Percentiles rank a stretch among this genome's conserved stretches.
These are phyloP conservation scores for Xylariaceae sp. DNA, from an alignment of 2,329 filamentous ascomycete species.

Conservation along the genomic window DNA sequence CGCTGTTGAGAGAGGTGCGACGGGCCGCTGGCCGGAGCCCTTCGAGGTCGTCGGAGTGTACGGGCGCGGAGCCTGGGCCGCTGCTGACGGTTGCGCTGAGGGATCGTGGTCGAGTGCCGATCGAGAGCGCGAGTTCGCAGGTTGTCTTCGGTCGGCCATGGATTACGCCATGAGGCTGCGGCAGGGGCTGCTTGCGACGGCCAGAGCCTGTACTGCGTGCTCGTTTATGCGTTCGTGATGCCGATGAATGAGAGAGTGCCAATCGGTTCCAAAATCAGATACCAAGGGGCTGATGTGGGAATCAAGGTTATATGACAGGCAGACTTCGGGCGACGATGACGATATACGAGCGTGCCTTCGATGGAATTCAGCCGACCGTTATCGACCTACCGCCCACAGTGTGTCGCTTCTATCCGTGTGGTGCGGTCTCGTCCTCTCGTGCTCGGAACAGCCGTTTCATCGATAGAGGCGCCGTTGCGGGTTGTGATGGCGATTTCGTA, in stretches of 20 bases:
- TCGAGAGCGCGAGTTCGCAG: slow-evolving; percentile 48
- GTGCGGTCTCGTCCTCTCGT: neutral
- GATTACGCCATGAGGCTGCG: slow-evolving; percentile 61
- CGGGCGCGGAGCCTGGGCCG: slow-evolving; percentile 3
- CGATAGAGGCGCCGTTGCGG: neutral
- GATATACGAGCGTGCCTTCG: no score
- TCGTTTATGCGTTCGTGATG: no score
- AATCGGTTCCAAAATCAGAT: no score
- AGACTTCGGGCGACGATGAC: no score
- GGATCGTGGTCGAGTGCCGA: slow-evolving; percentile 54
- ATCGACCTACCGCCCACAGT: neutral
- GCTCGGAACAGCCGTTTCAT: neutral
- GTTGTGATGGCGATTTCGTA: no score
- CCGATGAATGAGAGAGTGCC: no score
- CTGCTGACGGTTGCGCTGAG: slow-evolving; percentile 41
- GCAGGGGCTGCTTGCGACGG: slow-evolving; percentile 11
- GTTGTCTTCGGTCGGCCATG: slow-evolving; percentile 62
- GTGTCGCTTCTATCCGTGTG: neutral
- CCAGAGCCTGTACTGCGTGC: neutral
- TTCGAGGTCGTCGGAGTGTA: slow-evolving; percentile 5
- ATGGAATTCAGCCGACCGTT: no score
- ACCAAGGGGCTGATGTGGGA: no score
- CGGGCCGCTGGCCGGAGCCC: slow-evolving; percentile 20
- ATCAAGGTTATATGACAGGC: no score
- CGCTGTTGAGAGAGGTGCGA: slow-evolving; percentile 24